Percentiles rank a stretch among this genome's conserved stretches.
These are phyloP conservation scores for Phytopythium montanum DNA, from an alignment of 352 stramenopile genomes.

Conservation along the genomic window DNA sequence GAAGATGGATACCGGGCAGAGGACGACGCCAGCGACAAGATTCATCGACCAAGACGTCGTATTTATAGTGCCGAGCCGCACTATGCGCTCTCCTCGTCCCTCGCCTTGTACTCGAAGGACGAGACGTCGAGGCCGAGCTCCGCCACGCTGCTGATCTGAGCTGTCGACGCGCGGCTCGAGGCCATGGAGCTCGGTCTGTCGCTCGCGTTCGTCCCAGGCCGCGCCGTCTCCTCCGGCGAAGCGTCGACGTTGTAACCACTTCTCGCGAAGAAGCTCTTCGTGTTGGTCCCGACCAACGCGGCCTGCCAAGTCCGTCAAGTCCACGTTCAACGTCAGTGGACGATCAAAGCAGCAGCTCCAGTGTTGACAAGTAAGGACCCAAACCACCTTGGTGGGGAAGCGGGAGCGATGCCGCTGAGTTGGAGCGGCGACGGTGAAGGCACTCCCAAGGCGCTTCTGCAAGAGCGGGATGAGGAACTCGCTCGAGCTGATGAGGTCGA, in stretches of 20 bases:
- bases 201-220: conserved; percentile 1
- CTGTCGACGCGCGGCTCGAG: conserved; percentile 4
- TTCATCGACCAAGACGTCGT: neutral
- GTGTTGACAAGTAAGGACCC: too few relatives aligned
- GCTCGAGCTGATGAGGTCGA: conserved; percentile 40
- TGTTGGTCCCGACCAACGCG: conserved; percentile 1
- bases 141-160: conserved; percentile 37
- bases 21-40: neutral
- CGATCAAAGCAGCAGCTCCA: neutral
- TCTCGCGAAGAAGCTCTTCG: conserved; percentile 6
- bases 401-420: conserved; percentile 28
- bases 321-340: neutral
- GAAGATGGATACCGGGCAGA: neutral
- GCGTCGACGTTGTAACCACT: conserved; percentile 7
- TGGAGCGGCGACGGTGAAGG: conserved; percentile 18
- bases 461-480: conserved; percentile 44
- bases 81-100: conserved; percentile 9
- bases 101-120: conserved; percentile 45
- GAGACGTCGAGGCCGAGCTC: conserved; percentile 53
- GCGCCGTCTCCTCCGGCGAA: neutral
- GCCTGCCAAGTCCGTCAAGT: conserved; percentile 4
- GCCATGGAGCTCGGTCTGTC: conserved; percentile 5
- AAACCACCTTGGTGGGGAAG: conserved; percentile 19
- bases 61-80: conserved; percentile 1
- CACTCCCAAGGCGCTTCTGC: conserved; percentile 33